These are phyloP conservation scores for Collybia mongolica DNA, from an alignment of 768 basidiomycete genomes.

Conservation along the genomic window DNA sequence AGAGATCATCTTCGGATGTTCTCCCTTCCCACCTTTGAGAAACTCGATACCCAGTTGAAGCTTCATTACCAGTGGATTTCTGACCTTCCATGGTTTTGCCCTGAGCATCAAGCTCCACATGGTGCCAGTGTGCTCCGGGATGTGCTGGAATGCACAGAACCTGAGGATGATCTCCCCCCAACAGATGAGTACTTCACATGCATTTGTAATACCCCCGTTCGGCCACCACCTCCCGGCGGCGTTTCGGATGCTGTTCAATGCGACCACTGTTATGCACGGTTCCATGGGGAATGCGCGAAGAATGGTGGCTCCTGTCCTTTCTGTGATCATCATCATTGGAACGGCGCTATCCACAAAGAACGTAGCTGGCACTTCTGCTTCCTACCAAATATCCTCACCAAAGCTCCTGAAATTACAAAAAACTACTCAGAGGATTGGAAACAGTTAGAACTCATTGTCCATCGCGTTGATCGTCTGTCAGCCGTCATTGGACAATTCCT, in stretches of 20 bases:
- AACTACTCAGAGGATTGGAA: slow-evolving; percentile 81
- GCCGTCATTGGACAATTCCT: slow-evolving; percentile 79
- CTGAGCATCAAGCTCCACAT: slow-evolving; percentile 63
- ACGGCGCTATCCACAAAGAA: slow-evolving; percentile 79
- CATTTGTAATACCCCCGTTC: slow-evolving; percentile 75
- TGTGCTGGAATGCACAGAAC: slow-evolving; percentile 69
- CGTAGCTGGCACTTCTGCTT: slow-evolving; percentile 84
- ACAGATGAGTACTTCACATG: slow-evolving; percentile 83
- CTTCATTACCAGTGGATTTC: slow-evolving; percentile 71
- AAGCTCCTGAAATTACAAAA: slow-evolving; percentile 77
- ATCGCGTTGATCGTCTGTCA: slow-evolving; percentile 74
- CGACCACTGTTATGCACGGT: slow-evolving; percentile 84
- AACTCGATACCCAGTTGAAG: slow-evolving; percentile 64
- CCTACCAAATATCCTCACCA: slow-evolving; percentile 65
- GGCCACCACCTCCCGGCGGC: slow-evolving; percentile 72
- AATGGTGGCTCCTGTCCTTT: slow-evolving; percentile 92
- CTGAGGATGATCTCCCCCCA: slow-evolving; percentile 79
- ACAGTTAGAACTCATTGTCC: slow-evolving; percentile 76
- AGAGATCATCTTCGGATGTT: slow-evolving; percentile 73
- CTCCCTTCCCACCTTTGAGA: slow-evolving; percentile 69
- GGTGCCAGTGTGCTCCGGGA: slow-evolving; percentile 68
- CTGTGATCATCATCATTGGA: slow-evolving; percentile 91
- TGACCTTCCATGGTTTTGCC: slow-evolving; percentile 78
- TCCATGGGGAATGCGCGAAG: slow-evolving; percentile 82
- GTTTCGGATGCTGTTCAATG: slow-evolving; percentile 87